Evolutionary conservation across 352 stramenopile species (phyloP), one percentile per base, ranked within the genome.

Genomic region (Nothophytophthora sp.): DNA sequence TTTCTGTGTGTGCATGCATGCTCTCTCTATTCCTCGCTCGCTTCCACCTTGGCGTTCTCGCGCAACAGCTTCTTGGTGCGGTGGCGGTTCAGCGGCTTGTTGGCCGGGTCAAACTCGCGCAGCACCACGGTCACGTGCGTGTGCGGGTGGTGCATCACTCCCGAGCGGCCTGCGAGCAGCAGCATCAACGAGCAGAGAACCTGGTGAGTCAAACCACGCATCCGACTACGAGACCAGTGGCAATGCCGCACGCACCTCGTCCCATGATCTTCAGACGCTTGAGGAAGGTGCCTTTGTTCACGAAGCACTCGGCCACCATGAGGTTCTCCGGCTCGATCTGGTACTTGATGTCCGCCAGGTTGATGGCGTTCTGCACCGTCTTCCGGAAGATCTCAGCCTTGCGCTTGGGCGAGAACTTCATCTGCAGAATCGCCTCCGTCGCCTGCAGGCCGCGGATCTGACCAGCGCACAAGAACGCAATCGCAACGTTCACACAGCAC

Each of bases 321-420:
- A 95, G 69, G 60, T 92, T 92, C 52, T 86, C 67, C 3, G 84
- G 84, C 53, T 95, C 81, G 59, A 95, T 90, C 67, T 90, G 77
- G 70, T 90, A 91, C 62, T 90, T 88, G 51, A 95, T 95, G 57
- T 95, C 84, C 12, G 84, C 84, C 48, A 95, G 50, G 69, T 95
- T 95, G 59, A 95, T 75, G 24, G 84, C 84, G 61, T 92, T 92
- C 70, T 92, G 81, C 60, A 95, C 70, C 27, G 81, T 92, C 76
- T 92, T 91, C 62, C 78, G 68, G 39, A 92, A 80, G 52, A 90
- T 78, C 57, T 86, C 72, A n/a, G 81, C 80, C 67, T 86, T 87
- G 50, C 84, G 77, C 67, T 95, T 95, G 40, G 76, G 81, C 49
- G 83, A 94, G 55, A 92, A 92, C 70, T 91, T 88, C 76, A 95